phyloP scores from a whole-genome alignment of 1,284 basidiomycete genomes.

The Pseudozyma flocculosa region DNA sequence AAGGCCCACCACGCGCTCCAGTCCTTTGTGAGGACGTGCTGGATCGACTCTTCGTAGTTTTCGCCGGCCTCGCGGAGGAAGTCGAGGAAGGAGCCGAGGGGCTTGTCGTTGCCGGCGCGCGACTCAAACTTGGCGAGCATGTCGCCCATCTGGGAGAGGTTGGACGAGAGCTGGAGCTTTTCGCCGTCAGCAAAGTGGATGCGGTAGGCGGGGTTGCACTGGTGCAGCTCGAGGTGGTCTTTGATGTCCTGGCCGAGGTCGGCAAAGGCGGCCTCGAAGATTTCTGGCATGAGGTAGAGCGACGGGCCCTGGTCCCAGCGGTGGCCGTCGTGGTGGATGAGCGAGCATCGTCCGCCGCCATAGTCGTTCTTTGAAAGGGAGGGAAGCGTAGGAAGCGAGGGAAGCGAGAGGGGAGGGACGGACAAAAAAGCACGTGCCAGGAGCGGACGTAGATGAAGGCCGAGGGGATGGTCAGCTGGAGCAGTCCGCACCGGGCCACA shows the following conservation, averaged over 20 bases:
- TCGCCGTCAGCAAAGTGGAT: conserved; percentile 48
- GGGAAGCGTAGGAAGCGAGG: background rate
- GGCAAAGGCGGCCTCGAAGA: conserved; percentile 61
- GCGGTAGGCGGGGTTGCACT: conserved; percentile 46
- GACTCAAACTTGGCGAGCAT: conserved; percentile 63
- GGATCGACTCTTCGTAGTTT: conserved; percentile 61
- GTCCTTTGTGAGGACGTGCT: conserved; percentile 61
- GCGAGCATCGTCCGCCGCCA: conserved; percentile 63
- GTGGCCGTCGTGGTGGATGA: conserved; percentile 62
- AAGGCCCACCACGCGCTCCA: conserved; percentile 60
- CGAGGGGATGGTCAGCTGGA: background rate
- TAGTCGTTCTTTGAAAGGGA: conserved; percentile 18
- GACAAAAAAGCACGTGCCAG: no score
- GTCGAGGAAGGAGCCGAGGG: conserved; percentile 53
- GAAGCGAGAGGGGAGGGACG: background rate
- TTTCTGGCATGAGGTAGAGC: conserved; percentile 62
- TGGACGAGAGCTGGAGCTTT: conserved; percentile 60
- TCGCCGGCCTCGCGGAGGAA: conserved; percentile 60
- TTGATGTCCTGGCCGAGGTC: conserved; percentile 61
- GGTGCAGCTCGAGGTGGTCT: conserved; percentile 59
- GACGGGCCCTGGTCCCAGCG: conserved; percentile 60
- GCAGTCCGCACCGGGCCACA: no score
- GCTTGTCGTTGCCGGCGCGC: conserved; percentile 59
- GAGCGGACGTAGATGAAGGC: no score
- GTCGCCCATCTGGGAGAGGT: conserved; percentile 60